Conservation (phyloP, 1,284 basidiomycete genomes). For the Puccinia coronata region DNA sequence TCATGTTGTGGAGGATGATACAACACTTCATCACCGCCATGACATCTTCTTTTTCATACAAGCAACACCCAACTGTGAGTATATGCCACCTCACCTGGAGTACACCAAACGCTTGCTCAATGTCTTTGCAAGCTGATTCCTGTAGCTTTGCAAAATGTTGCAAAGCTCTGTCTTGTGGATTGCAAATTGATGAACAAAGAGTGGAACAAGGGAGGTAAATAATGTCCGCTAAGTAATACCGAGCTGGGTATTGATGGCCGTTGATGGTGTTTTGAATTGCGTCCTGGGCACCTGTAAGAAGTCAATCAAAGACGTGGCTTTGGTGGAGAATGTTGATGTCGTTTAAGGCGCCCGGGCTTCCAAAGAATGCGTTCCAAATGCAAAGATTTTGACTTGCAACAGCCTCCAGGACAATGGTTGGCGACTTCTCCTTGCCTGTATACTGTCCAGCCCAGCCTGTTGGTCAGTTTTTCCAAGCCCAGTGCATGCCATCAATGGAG, state of each 20-base stretch:
- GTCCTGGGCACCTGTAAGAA: neutral
- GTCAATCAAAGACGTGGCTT: neutral
- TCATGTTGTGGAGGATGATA: conserved; percentile 20
- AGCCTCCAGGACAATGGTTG: neutral
- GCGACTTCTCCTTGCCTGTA: neutral
- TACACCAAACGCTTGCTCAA: conserved; percentile 20
- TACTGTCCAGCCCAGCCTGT: too few relatives aligned
- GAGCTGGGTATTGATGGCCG: neutral
- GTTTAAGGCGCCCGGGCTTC: conserved; percentile 2
- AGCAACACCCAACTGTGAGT: neutral
- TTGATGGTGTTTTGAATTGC: neutral
- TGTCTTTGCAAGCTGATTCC: conserved; percentile 10
- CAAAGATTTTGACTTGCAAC: conserved; percentile 3
- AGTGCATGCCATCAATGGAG: too few relatives aligned
- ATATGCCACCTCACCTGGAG: neutral
- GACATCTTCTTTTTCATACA: neutral
- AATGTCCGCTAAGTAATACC: conserved; percentile 26
- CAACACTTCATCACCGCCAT: neutral
- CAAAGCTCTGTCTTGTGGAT: conserved; percentile 1
- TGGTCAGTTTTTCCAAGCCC: conserved; percentile 27
- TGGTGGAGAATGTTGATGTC: conserved; percentile 7
- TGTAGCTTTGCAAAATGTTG: conserved; percentile 25
- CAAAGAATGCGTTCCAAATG: too few relatives aligned
- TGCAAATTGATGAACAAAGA: neutral
- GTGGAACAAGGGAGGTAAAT: neutral